These are phyloP conservation scores for Otatea glauca DNA, from an alignment of 176 grass and related monocot species.

Conservation along the genomic window DNA sequence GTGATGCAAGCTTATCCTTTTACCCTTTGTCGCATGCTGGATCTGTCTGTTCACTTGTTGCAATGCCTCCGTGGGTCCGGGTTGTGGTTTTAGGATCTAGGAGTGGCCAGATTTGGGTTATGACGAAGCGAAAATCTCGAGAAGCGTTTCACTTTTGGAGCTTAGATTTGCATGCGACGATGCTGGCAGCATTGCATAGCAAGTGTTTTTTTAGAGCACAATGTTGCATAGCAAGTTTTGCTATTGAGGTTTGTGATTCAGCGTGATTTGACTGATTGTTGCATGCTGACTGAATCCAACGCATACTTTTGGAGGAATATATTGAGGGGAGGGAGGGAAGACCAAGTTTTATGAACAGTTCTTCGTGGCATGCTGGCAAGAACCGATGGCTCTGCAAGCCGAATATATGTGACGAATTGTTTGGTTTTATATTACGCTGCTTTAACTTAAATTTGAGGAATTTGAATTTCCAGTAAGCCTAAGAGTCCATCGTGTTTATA, in stretches of 20 bases:
- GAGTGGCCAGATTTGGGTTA: slow-evolving; percentile 15
- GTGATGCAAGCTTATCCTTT: slow-evolving; percentile 17
- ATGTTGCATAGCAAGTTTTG: not conserved
- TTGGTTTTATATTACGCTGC: not conserved
- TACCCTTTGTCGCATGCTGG: not conserved
- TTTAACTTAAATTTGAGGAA: slow-evolving; percentile 9
- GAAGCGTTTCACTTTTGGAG: not conserved
- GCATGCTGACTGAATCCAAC: not conserved
- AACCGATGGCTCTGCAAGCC: not conserved
- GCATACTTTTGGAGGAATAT: not conserved
- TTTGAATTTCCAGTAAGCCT: not conserved
- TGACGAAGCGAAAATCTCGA: not conserved
- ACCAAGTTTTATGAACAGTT: not conserved
- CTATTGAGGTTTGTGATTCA: not conserved
- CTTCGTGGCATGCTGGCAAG: not conserved
- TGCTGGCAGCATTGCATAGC: not conserved
- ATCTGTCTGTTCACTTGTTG: not conserved
- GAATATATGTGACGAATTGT: slow-evolving; percentile 6
- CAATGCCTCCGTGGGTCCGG: not conserved
- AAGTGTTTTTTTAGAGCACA: not conserved
- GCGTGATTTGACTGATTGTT: not conserved
- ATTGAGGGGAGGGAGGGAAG: not conserved
- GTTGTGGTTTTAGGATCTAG: slow-evolving; percentile 21
- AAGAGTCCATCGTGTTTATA: not conserved
- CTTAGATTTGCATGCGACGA: not conserved